Evolutionary conservation across 148 eudicot species (phyloP), one percentile per base, ranked within the genome.

Genomic region (Arctostaphylos glauca): DNA sequence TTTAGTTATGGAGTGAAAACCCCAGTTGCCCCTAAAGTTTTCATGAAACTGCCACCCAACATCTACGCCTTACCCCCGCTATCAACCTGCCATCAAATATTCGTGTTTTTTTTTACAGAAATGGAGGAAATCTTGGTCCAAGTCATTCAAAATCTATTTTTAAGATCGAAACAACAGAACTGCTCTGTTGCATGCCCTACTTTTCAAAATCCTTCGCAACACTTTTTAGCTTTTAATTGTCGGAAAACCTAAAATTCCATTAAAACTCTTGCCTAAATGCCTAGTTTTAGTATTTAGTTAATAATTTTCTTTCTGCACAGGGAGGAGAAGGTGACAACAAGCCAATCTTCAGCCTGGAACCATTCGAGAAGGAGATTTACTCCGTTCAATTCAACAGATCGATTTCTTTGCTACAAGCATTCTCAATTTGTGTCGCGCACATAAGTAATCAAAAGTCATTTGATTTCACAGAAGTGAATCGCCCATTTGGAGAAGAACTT

Each of bases 341-440:
- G 67, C 96, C 93, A 19, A 86, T 89, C 64, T 92, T 94, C 82
- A 87, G 91, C 82, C 81, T 93, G 88, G 80, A 81, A 53, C 92
- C 93, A 43, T 81, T 88, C 41, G 87, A 87, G 80, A 88, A 92
- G 59, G 96, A 92, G 60, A 85, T 89, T 3, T 95, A 88, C 86
- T 90, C 94, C 0, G 89, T 95, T 23, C 94, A 92, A 73, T 89
- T 88, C 76, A 89, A 89, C 80, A 44, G 91, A 71, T 84, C 92
- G 47, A 83, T 94, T 66, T 92, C 98, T 52, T 81, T 91, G 77
- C 73, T 92, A 80, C 96, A 95, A 88, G 96, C 95, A 8, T 94
- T 95, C 83, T 88, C 97, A 62, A 85, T 89, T 9, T 86, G 91
- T 83, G 93, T 92, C 8, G 90, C 96, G 41, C 67, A 87, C 50